Conservation (phyloP, 2,329 filamentous ascomycete genomes). For the Fusarium sp. region DNA sequence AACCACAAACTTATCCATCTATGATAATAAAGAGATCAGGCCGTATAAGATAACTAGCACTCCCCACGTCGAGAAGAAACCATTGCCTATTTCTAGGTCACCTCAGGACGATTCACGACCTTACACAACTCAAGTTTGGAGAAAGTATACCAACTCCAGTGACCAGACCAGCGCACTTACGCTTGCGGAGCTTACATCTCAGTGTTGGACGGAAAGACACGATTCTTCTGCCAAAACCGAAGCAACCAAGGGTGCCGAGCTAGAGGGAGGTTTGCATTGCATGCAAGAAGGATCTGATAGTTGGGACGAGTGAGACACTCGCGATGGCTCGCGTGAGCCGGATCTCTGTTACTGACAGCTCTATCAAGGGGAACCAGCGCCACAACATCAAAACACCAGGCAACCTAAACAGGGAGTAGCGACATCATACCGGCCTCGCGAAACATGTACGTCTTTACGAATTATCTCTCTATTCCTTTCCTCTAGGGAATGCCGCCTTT, state of each 20-base stretch:
- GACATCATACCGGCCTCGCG: not conserved
- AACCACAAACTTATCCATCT: slow-evolving; percentile 28
- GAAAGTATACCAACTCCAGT: not conserved
- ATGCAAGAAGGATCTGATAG: slow-evolving; percentile 33
- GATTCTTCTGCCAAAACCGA: slow-evolving; percentile 30
- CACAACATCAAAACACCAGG: slow-evolving; percentile 17
- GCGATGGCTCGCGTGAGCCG: slow-evolving; percentile 34
- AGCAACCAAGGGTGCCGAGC: slow-evolving; percentile 29
- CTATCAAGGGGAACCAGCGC: slow-evolving; percentile 21
- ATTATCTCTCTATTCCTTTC: not conserved
- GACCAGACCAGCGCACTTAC: not conserved
- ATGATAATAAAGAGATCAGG: slow-evolving; percentile 18
- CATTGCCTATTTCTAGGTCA: slow-evolving; percentile 6
- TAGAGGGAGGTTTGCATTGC: slow-evolving; percentile 23
- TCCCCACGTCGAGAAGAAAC: slow-evolving; percentile 31
- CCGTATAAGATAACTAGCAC: slow-evolving; percentile 44
- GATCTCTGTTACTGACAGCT: slow-evolving; percentile 36
- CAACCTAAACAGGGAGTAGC: slow-evolving; percentile 11
- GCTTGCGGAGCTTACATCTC: slow-evolving; percentile 7
- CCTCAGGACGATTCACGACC: not conserved
- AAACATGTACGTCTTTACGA: slow-evolving; percentile 20
- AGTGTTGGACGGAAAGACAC: slow-evolving; percentile 2
- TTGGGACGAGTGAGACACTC: slow-evolving; percentile 39
- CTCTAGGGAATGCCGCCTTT: not conserved
- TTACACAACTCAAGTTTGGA: not conserved